Base-by-base conservation (phyloP, 2,329 filamentous ascomycete species). In the Beauveria scarabaeidicola region DNA sequence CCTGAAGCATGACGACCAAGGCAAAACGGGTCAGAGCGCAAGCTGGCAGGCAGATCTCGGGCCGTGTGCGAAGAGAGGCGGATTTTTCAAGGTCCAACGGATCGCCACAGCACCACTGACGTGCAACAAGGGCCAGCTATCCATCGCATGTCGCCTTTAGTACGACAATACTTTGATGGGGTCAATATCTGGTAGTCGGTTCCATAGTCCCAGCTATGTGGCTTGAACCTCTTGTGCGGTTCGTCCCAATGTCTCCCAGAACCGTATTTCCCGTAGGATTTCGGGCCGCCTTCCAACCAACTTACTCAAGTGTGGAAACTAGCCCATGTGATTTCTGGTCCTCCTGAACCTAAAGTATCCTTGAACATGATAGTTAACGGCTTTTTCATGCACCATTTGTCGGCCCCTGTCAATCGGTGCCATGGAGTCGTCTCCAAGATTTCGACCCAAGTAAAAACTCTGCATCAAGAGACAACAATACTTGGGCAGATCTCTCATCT, bases 41-140 rank as follows among this genome's bases (percentile, higher is more conserved):
- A 29, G 19, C 13, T 46, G 52, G 51, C 36, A 53, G 52, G 51
- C 36, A 53, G 52, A 55, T 55, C 52, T 10, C n/a, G n/a, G n/a
- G 32, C 41, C 23, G 41, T 46, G 51, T 32, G 6, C 25, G 1
- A 10, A 6, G 19, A 17, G n/a, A n/a, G n/a, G n/a, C n/a, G n/a
- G n/a, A n/a, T n/a, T n/a, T n/a, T n/a, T n/a, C n/a, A n/a, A n/a
- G n/a, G 32, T 13, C 32, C 11, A 36, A 6, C 32, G 32, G 32
- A 36, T 36, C 11, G 46, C 55, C 46, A 51, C 46, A n/a, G 15
- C 17, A 29, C 36, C 25, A 50, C 25, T 23, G 52, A 55, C 29
- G 2, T 15, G 0, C 32, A 36, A 36, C 13, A 13, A 36, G 5
- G 32, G 13, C 6, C 13, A 11, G 32, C 13, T 27, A 21, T 38